Evolutionary conservation across 768 basidiomycete genomes (phyloP), one percentile per base, ranked within the genome.

Genomic region (Rhizopogon vesiculosus): DNA sequence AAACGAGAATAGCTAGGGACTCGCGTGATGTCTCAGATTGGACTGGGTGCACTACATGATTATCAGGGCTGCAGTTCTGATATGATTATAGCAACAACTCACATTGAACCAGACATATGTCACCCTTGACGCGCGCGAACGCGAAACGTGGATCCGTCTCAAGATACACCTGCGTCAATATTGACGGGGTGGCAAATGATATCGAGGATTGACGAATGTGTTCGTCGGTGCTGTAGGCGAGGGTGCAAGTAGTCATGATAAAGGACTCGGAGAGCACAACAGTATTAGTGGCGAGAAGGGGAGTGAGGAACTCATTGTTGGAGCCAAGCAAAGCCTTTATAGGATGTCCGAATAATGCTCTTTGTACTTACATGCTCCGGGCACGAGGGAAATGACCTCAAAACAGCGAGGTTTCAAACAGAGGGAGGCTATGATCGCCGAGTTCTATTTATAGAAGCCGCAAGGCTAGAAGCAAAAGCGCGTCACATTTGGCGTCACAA

Each of bases 141-240:
- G 70, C 78, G 66, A 78, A 81, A 63, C 75, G 55, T 61, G 61
- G 6, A 56, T 59, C 25, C 59, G 48, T 6, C 38, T 25, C 44
- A 31, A 40, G 45, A 31, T 9, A 56, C 42, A 52, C 45, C 1
- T 62, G 66, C 22, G 57, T 66, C 2, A 57, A 58, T 8, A 59
- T 50, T 12, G 51, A 55, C 3, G 61, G 29, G 15, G 61, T 58
- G 7, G 69, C 62, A 29, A 71, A 70, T 4, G 64, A 57, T 33
- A 55, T 51, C 7, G 53, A 45, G 6, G 53, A 25, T 18, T 48
- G 53, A 19, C 38, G 53, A 1, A 35, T 46, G 16, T 46, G 53
- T 5, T 10, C 31, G 29, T 35, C 31, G 3, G 48, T 18, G 45
- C 5, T 29, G 33, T 54, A 49, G 9, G 48, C 8, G 35, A 49